Evolutionary conservation across 176 grass and related monocot species (phyloP).

Genomic region (Hyparrhenia diplandra): DNA sequence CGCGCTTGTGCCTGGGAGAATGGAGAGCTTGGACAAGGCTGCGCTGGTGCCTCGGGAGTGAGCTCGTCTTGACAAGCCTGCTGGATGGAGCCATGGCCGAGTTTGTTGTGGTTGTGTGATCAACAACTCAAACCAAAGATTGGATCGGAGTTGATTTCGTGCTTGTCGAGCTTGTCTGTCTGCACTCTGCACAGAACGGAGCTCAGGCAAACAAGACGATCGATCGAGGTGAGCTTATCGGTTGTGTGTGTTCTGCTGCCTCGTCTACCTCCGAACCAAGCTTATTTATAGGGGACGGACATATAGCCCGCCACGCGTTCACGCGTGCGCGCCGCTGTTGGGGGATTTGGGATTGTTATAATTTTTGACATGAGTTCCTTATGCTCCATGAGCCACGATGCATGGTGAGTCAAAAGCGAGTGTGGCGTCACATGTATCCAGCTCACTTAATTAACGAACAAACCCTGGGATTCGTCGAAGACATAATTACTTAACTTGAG

Average conservation of each 20-base stretch:
- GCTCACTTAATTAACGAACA: neutral
- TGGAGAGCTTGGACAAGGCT: neutral
- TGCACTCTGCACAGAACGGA: neutral
- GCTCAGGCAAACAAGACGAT: neutral
- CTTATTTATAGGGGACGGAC: neutral
- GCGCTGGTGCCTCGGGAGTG: neutral
- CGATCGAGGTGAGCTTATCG: neutral
- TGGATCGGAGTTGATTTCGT: too few relatives aligned
- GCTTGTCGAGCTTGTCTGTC: too few relatives aligned
- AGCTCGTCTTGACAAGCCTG: neutral
- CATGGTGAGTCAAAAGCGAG: neutral
- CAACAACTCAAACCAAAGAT: neutral
- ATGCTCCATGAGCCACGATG: neutral
- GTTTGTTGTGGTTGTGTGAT: neutral
- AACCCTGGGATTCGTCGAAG: neutral
- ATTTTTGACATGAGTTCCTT: neutral
- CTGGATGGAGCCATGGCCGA: neutral
- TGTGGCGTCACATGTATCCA: neutral
- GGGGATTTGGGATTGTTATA: neutral
- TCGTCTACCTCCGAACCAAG: neutral
- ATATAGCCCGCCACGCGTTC: neutral
- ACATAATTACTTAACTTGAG: neutral
- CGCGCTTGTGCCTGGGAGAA: conserved; percentile 5
- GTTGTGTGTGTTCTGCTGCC: neutral
- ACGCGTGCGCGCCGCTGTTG: neutral